Conservation (phyloP, 139 green algal genomes). For the Parachlorella kessleri region DNA sequence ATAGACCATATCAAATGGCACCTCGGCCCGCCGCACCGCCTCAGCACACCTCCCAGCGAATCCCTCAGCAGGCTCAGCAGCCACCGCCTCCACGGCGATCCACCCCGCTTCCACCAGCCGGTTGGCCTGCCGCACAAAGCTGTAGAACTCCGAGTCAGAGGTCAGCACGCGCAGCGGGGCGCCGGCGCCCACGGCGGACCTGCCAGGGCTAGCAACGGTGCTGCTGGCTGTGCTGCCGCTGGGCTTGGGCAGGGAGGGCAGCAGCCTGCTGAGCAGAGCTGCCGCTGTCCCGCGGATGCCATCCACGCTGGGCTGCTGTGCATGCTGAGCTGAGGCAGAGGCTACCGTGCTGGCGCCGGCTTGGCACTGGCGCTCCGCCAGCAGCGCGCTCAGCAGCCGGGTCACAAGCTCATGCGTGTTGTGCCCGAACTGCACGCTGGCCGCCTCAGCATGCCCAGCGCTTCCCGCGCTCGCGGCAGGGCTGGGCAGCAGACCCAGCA, state of each 20-base stretch:
- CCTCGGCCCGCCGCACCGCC: slow-evolving; percentile 1
- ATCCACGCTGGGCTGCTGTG: too few species aligned
- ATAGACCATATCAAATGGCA: slow-evolving; percentile 8
- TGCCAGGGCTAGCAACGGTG: neutral
- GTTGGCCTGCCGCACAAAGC: slow-evolving; percentile 28
- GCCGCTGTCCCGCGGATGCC: too few species aligned
- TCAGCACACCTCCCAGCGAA: slow-evolving; percentile 16
- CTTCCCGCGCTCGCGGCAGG: neutral
- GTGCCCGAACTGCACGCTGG: slow-evolving; percentile 28
- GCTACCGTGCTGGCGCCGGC: neutral
- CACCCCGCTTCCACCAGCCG: slow-evolving; percentile 9
- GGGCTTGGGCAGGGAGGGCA: too few species aligned
- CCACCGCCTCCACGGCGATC: slow-evolving; percentile 12
- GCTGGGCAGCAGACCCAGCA: slow-evolving; percentile 4
- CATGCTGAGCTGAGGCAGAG: too few species aligned
- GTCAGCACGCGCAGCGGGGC: slow-evolving; percentile 15
- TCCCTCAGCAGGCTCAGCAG: slow-evolving; percentile 16
- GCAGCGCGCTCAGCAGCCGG: slow-evolving; percentile 8
- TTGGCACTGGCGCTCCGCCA: neutral
- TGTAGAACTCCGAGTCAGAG: slow-evolving; percentile 28
- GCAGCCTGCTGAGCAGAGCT: neutral
- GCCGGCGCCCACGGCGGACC: neutral
- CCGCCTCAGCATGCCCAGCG: neutral
- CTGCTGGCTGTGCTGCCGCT: neutral
- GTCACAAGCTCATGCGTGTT: slow-evolving; percentile 36